A percentile compares a stretch with the other conserved stretches of the same genome.
These are phyloP conservation scores for Phytopythium oedochilum DNA, from an alignment of 352 stramenopile species.

Conservation along the genomic window DNA sequence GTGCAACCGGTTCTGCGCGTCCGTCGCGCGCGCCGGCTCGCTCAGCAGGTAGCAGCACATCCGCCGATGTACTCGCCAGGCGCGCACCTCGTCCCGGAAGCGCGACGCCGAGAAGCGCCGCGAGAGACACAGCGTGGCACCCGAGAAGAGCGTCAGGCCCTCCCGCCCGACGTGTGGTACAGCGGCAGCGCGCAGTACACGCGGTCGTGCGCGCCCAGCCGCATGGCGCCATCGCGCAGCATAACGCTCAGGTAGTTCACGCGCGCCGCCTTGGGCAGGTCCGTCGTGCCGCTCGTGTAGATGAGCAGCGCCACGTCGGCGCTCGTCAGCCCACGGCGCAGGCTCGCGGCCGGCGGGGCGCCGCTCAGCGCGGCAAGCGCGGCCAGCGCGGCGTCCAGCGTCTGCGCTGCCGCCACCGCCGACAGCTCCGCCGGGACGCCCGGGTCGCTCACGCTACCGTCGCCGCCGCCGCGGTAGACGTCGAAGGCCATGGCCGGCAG, in stretches of 20 bases:
- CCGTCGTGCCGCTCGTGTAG: constrained; percentile 85
- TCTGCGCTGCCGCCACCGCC: constrained; percentile 36
- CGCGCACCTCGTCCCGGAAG: constrained; percentile 75
- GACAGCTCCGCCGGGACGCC: constrained; percentile 7
- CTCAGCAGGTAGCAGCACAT: constrained; percentile 87
- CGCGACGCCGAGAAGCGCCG: constrained; percentile 65
- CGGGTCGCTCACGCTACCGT: constrained; percentile 3
- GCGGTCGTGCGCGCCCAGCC: constrained; percentile 47
- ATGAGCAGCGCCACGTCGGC: constrained; percentile 73
- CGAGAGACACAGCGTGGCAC: constrained; percentile 70
- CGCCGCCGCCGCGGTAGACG: constrained; percentile 45
- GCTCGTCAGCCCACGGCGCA: constrained; percentile 33
- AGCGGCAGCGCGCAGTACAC: constrained; percentile 81
- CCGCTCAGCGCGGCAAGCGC: constrained; percentile 23
- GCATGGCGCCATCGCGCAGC: constrained; percentile 46
- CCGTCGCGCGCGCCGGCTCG: constrained; percentile 32
- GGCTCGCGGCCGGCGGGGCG: constrained; percentile 16
- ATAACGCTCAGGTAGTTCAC: constrained; percentile 77
- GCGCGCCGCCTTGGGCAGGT: constrained; percentile 69
- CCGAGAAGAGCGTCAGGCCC: constrained; percentile 75
- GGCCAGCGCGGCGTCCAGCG: constrained; percentile 36
- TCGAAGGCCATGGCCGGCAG: constrained; percentile 40
- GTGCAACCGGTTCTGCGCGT: constrained; percentile 66
- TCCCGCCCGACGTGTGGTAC: constrained; percentile 82
- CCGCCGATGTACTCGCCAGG: constrained; percentile 85